Conservation (phyloP, 2,329 filamentous ascomycete genomes). For the Boeremia lycopersici region DNA sequence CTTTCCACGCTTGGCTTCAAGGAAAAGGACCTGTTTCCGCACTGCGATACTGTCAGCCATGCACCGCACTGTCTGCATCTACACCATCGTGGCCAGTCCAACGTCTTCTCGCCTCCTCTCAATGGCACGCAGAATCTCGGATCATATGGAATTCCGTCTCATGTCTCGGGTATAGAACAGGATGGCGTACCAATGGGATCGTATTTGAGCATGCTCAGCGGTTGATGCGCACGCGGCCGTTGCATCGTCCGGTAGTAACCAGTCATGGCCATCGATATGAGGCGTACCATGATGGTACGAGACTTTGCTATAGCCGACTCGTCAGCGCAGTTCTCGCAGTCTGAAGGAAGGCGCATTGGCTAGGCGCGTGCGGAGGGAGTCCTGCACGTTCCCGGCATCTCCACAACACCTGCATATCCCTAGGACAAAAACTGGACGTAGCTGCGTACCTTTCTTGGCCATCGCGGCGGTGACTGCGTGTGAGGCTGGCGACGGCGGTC, state of each 20-base stretch:
- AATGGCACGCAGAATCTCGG: too few species aligned
- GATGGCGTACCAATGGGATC: conserved; percentile 83
- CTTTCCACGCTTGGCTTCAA: conserved; percentile 86
- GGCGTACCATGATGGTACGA: conserved; percentile 88
- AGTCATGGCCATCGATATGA: conserved; percentile 98
- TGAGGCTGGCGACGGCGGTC: conserved; percentile 22
- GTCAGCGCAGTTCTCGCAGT: conserved; percentile 24
- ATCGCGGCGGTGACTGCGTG: conserved; percentile 27
- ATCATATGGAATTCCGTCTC: neutral
- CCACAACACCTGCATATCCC: neutral
- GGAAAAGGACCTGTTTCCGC: conserved; percentile 91
- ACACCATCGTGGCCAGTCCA: neutral
- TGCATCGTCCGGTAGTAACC: conserved; percentile 94
- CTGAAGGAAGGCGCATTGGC: too few species aligned
- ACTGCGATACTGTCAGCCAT: conserved; percentile 60
- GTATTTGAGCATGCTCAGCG: conserved; percentile 98
- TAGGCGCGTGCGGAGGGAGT: neutral
- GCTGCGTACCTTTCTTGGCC: conserved; percentile 45
- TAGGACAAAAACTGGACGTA: too few species aligned
- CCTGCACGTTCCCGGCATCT: neutral
- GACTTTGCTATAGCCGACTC: conserved; percentile 72
- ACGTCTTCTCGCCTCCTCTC: neutral
- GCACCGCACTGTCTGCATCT: neutral
- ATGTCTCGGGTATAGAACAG: neutral
- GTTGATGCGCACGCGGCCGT: conserved; percentile 78